Evolutionary conservation across 140 eudicot genomes (phyloP), one percentile per base, ranked within the genome.

Genomic region (Erigeron philadelphicus): DNA sequence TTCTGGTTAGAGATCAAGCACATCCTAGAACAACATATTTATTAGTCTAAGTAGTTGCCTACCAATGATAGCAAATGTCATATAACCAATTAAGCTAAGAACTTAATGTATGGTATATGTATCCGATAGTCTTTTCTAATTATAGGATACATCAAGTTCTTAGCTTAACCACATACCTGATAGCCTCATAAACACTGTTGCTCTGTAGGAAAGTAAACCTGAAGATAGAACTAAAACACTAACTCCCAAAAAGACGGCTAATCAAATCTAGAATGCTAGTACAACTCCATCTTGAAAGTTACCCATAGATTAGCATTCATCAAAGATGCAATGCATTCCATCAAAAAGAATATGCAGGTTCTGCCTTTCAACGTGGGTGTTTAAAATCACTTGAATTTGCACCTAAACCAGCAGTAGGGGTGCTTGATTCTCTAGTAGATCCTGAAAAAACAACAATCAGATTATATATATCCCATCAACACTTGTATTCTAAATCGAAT

Each of bases 281-380:
- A 61, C 18, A 72, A 18, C 50, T 48, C 23, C n/a, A 75, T 68
- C 54, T 13, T 12, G 38, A 44, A 78, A 66, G 38, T 79, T 89
- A 86, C 96, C 96, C 91, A 90, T 86, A 47, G 90, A 90, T 82
- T 93, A 89, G 95, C 96, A 86, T 67, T 93, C 96, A 79, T 93
- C 96, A 80, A 93, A 93, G 48, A 93, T 89, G 87, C 96, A 93
- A 84, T 93, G 98, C 96, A 93, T 93, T 80, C 98, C 96, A 15
- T 89, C 90, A n/a, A 81, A 89, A 93, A 23, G 98, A 89, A 86
- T 89, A 93, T 42, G 95, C 98, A 74, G 85, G 87, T 74, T 93
- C 96, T 49, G 78, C 75, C 80, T 76, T 86, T 74, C 70, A 76
- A 70, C 80, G 88, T 61, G 85, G 84, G 19, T 74, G 86, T 56